Percentiles rank a stretch among this genome's conserved stretches.
These are phyloP conservation scores for Quercus parvula DNA, from an alignment of 306 rosid species.

Conservation along the genomic window DNA sequence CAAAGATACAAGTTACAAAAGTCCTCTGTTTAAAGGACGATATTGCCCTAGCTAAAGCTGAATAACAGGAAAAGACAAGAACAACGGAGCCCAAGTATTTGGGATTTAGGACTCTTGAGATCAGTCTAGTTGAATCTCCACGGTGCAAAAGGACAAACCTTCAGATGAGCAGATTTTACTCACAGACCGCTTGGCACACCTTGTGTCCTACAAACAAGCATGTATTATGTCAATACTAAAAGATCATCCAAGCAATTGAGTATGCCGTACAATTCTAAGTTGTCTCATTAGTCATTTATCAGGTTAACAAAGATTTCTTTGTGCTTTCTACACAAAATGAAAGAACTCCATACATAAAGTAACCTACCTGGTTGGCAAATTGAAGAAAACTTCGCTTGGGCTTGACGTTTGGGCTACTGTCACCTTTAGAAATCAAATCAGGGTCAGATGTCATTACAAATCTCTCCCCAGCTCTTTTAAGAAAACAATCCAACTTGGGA, in stretches of 20 bases:
- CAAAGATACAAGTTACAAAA: background rate
- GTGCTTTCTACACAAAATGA: background rate
- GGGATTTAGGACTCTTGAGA: background rate
- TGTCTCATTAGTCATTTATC: background rate
- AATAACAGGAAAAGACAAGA: background rate
- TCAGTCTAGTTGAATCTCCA: background rate
- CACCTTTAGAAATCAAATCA: background rate
- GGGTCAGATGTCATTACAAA: constrained; percentile 9
- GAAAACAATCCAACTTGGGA: constrained; percentile 48
- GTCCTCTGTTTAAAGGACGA: background rate
- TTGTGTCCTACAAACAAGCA: constrained; percentile 37
- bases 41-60: background rate
- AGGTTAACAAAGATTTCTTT: no score
- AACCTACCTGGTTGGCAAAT: constrained; percentile 32
- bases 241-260: constrained; percentile 11
- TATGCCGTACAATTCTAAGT: background rate
- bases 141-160: constrained; percentile 16
- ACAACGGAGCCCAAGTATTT: background rate
- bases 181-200: constrained; percentile 13
- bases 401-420: constrained; percentile 6
- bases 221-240: constrained; percentile 21
- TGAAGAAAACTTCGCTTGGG: constrained; percentile 25
- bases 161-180: background rate
- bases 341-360: constrained; percentile 1
- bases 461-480: constrained; percentile 32